Evolutionary conservation across 495 filamentous ascomycete species (phyloP), one percentile per base, ranked within the genome.

Genomic region (Aspergillus campestris): DNA sequence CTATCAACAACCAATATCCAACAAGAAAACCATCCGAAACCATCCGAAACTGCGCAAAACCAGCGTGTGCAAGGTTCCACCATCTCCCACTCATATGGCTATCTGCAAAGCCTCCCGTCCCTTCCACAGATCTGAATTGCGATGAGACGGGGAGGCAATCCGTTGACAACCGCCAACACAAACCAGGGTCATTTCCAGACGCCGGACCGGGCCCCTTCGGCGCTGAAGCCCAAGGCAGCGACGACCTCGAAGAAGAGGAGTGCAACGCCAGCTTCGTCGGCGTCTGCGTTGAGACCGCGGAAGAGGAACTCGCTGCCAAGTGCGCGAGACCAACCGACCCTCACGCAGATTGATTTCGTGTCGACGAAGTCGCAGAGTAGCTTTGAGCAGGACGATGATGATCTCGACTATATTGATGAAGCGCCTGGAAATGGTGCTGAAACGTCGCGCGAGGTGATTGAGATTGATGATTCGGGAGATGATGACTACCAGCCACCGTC

Each of bases 291-390:
- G 8, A 51, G 41, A 31, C 52, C 51, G 9, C 52, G 39, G 18
- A 66, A 61, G 47, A 53, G 46, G 28, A 51, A 7, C 8, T 51
- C 57, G 0, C 14, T 60, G 6, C 42, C 56, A 11, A 55, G 45
- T 31, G 50, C 48, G 10, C 43, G 34, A 10, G 55, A 53, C 3
- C 70, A 71, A 31, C 55, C 66, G 1, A 73, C 70, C 3, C 56
- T 73, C 11, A 73, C 70, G 2, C 70, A 73, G 37, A 65, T 73
- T 30, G 65, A 69, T 31, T 71, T 67, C 39, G 66, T 70, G 30
- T 59, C 62, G 2, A 56, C 40, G 6, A 53, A 34, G 30, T 48
- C 39, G 34, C 57, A 40, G 48, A 47, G 18, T 42, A 37, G n/a
- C 3, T 24, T 24, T 24, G 18, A 4, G 18, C 44, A 46, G 5